phyloP scores from a whole-genome alignment of 1,284 basidiomycete genomes.

The Ustilago tritici region DNA sequence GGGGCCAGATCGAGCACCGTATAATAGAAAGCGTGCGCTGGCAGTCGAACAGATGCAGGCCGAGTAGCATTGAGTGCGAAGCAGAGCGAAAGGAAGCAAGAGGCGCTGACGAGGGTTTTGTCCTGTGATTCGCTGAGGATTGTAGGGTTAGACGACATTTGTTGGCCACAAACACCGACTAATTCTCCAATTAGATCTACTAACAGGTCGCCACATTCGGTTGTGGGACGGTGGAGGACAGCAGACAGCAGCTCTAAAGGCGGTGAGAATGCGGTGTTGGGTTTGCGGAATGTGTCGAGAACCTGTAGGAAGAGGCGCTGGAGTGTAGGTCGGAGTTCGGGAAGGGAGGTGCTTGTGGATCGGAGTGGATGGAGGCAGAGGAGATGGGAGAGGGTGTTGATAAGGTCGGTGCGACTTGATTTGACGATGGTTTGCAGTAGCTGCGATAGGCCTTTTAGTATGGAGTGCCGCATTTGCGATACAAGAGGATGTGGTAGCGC shows the following conservation, averaged over 20 bases:
- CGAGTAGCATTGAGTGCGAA: constrained; percentile 26
- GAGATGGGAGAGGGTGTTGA: constrained; percentile 12
- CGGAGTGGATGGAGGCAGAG: constrained; percentile 11
- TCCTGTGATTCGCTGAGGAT: constrained; percentile 37
- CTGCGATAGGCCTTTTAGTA: constrained; percentile 15
- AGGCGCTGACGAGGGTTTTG: constrained; percentile 17
- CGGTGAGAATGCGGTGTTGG: background rate
- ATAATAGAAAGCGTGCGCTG: constrained; percentile 41
- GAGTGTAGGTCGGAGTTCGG: constrained; percentile 13
- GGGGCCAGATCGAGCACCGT: constrained; percentile 43
- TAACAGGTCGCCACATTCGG: constrained; percentile 7
- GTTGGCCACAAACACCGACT: constrained; percentile 42
- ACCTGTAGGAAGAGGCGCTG: constrained; percentile 14
- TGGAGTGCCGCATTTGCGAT: constrained; percentile 11
- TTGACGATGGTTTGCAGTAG: constrained; percentile 6
- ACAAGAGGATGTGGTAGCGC: constrained; percentile 12
- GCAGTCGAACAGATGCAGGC: constrained; percentile 5
- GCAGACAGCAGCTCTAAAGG: constrained; percentile 7
- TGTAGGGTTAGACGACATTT: constrained; percentile 38
- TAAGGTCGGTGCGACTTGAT: constrained; percentile 7
- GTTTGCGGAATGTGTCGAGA: constrained; percentile 14
- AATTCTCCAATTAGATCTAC: constrained; percentile 28
- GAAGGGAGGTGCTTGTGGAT: constrained; percentile 5
- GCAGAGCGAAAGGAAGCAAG: constrained; percentile 32
- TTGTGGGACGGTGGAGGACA: constrained; percentile 3